These are phyloP conservation scores for Backusella psychrophila DNA, from an alignment of 192 early-diverging fungal species.

Conservation along the genomic window DNA sequence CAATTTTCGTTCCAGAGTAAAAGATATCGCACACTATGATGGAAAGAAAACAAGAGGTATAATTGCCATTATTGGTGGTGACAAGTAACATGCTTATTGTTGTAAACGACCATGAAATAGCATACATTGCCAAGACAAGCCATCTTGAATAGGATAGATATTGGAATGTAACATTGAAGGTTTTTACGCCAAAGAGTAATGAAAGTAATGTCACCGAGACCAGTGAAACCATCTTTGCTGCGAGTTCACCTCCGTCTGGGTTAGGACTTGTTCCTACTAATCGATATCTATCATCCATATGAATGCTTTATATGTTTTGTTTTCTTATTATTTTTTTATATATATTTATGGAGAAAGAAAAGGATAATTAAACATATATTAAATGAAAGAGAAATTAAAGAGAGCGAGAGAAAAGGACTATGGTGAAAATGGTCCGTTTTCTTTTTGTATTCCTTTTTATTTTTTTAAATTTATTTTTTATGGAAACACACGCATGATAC, in stretches of 20 bases:
- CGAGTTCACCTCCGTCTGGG: slow-evolving; percentile 26
- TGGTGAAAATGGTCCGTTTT: background rate
- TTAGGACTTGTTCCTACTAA: background rate
- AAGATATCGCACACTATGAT: slow-evolving; percentile 43
- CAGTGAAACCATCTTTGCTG: slow-evolving; percentile 22
- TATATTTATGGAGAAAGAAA: background rate
- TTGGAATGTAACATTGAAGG: slow-evolving; percentile 18
- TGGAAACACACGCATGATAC: background rate
- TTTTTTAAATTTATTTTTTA: background rate
- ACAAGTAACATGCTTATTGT: slow-evolving; percentile 33
- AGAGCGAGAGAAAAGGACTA: background rate
- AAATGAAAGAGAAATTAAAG: background rate
- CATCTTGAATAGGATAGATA: slow-evolving; percentile 34
- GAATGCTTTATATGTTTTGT: background rate
- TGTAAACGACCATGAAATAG: slow-evolving; percentile 47
- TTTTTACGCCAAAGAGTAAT: slow-evolving; percentile 28
- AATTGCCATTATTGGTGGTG: slow-evolving; percentile 44
- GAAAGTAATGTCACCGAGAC: slow-evolving; percentile 17
- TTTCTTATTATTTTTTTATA: background rate
- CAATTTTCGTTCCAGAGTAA: slow-evolving; percentile 42
- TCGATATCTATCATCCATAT: background rate
- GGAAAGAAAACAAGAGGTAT: slow-evolving; percentile 37
- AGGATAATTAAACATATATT: background rate
- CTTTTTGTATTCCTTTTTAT: background rate
- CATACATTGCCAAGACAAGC: slow-evolving; percentile 38